Evolutionary conservation across 768 basidiomycete species (phyloP), one percentile per base, ranked within the genome.

Genomic region (Lentinus tigrinus): DNA sequence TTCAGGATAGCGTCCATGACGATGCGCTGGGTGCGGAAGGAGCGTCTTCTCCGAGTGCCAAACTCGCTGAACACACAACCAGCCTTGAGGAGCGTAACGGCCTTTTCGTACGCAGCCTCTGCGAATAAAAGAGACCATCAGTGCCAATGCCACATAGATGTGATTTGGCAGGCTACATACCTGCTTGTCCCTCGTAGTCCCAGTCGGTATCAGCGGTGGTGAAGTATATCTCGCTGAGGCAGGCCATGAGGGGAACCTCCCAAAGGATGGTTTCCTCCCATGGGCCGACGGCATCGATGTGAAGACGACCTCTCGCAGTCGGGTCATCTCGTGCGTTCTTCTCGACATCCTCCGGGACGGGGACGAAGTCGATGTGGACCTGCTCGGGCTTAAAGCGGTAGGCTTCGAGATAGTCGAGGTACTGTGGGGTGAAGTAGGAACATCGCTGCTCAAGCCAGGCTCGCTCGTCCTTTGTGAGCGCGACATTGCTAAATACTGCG

Each of bases 241-340:
- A 85, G 14, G 94, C 87, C 93, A 98, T 95, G 50, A 98, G 75
- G 1, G 94, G 95, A 1, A 98, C 94, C 74, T 98, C 97, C 87
- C 96, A 99, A 26, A 97, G 75, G 57, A 98, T 96, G 7, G 91
- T 81, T 63, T 95, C 91, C 0, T 74, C 73, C 93, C 93, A 95
- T 5, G 79, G 80, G 7, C 93, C 95, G 27, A 67, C 67, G 5
- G 84, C 82, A 60, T 86, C 84, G 52, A 99, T 89, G 64, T 92
- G 84, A 36, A 95, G 73, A 13, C 61, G 43, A 0, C 63, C 63
- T 6, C 60, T 40, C 23, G 55, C 47, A 7, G 27, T 17, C n/a
- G 21, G 31, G 19, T 57, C 55, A 13, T 38, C 54, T 24, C 23
- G 48, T 47, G 64, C 63, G 52, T 64, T 70, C 51, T 56, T 48